Evolutionary conservation across 257 asterid genomes (phyloP).

Genomic region (Craterostigma plantagineum): DNA sequence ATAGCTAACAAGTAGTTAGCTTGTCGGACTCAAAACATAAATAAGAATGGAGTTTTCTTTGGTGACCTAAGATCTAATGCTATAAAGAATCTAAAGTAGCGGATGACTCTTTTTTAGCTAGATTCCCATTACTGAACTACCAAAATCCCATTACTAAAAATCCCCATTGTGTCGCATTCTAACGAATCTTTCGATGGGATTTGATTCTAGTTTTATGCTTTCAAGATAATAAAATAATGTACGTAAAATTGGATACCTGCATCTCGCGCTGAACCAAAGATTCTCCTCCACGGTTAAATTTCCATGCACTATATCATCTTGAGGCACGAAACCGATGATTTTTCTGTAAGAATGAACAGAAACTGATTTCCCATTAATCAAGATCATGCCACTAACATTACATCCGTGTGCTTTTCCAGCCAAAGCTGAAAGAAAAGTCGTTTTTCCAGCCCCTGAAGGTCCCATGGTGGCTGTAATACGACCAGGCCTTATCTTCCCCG

Average conservation of each 20-base stretch:
- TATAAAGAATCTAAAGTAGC: too few relatives aligned
- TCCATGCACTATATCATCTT: conserved; percentile 56
- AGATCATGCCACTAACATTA: conserved; percentile 27
- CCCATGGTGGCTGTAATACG: conserved; percentile 48
- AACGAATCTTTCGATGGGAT: too few relatives aligned
- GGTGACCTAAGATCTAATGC: too few relatives aligned
- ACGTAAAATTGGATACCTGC: conserved; percentile 28
- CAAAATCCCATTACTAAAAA: too few relatives aligned
- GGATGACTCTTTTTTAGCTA: too few relatives aligned
- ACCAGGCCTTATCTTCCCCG: conserved; percentile 40
- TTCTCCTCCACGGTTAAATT: conserved; percentile 54
- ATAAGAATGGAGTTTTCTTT: too few relatives aligned
- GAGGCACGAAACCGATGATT: conserved; percentile 49
- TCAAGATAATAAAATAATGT: neutral
- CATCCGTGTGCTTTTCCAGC: conserved; percentile 52
- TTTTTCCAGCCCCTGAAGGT: conserved; percentile 56
- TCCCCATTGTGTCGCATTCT: too few relatives aligned
- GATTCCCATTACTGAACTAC: too few relatives aligned
- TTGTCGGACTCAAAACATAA: too few relatives aligned
- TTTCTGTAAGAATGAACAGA: conserved; percentile 33
- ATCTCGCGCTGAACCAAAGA: conserved; percentile 46
- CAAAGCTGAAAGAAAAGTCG: conserved; percentile 48
- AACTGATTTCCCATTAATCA: conserved; percentile 27
- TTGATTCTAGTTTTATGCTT: neutral
- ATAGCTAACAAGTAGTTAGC: too few relatives aligned